phyloP scores from a whole-genome alignment of 1,284 basidiomycete species.

The Moesziomyces aphidis region DNA sequence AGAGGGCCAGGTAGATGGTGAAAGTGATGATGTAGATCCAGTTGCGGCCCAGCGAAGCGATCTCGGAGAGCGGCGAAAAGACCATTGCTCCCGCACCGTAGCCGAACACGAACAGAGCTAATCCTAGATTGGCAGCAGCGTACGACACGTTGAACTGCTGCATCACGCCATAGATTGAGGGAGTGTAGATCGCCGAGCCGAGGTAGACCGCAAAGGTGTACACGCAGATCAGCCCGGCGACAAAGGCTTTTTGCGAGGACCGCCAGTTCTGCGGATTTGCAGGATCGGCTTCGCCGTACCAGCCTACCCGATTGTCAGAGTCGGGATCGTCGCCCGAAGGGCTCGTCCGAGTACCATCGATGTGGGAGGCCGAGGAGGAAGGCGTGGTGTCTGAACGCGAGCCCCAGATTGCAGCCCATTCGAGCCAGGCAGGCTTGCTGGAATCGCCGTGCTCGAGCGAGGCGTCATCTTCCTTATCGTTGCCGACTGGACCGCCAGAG shows the following conservation, averaged over 20 bases:
- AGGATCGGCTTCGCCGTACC: constrained; percentile 58
- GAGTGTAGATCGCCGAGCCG: constrained; percentile 69
- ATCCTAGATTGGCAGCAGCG: constrained; percentile 63
- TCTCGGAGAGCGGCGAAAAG: constrained; percentile 65
- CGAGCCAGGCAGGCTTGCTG: neutral
- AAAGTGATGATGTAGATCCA: constrained; percentile 31
- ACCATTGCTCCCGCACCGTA: constrained; percentile 56
- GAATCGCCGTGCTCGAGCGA: neutral
- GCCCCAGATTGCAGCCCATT: constrained; percentile 1
- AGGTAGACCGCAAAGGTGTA: constrained; percentile 72
- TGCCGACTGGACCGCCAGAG: neutral
- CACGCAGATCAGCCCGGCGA: constrained; percentile 50
- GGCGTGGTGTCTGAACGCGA: neutral
- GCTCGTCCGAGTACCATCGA: neutral
- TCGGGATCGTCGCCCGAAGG: neutral
- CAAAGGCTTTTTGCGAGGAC: constrained; percentile 41
- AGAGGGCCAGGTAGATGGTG: constrained; percentile 25
- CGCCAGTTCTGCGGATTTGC: constrained; percentile 60
- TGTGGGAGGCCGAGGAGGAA: neutral
- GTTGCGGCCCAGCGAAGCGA: constrained; percentile 57
- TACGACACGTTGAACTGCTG: constrained; percentile 63
- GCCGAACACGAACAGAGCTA: constrained; percentile 37
- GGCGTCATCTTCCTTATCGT: no score
- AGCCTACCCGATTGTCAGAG: constrained; percentile 68
- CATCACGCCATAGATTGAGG: constrained; percentile 16